phyloP scores from a whole-genome alignment of 2,329 filamentous ascomycete genomes.

The Metarhizium humberi region DNA sequence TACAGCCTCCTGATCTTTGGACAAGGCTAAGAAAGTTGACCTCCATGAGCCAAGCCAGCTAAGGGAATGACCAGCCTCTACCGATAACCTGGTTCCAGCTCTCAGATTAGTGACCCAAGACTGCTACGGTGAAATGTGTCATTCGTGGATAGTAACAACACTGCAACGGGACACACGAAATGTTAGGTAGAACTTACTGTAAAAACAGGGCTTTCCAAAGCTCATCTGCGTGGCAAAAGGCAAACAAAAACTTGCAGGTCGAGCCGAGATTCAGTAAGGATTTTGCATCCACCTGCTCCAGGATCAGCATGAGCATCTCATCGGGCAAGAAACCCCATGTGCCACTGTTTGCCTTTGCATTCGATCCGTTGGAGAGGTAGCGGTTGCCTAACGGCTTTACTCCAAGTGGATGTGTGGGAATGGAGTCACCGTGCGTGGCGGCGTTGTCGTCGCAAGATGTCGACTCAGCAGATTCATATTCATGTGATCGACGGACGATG shows the following conservation, averaged over 20 bases:
- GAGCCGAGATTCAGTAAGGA: conserved; percentile 58
- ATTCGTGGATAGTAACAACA: background rate
- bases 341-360: conserved; percentile 59
- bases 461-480: background rate
- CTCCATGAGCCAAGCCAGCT: conserved; percentile 80
- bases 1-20: conserved; percentile 37
- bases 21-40: conserved; percentile 59
- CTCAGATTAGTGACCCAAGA: background rate
- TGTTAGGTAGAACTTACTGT: conserved; percentile 52
- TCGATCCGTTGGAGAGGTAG: conserved; percentile 53
- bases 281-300: conserved; percentile 63
- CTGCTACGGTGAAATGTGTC: background rate
- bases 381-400: conserved; percentile 84
- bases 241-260: conserved; percentile 79
- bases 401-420: conserved; percentile 72
- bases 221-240: conserved; percentile 75
- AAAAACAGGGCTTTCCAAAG: conserved; percentile 82
- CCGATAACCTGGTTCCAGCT: conserved; percentile 14
- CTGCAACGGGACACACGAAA: background rate
- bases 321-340: conserved; percentile 63
- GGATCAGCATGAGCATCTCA: conserved; percentile 64
- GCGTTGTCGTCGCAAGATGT: background rate
- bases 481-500: background rate
- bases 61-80: conserved; percentile 21
- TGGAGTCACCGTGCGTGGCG: conserved; percentile 29